Conservation (phyloP, 2,329 filamentous ascomycete genomes). For the Neophaeococcomyces aloes region DNA sequence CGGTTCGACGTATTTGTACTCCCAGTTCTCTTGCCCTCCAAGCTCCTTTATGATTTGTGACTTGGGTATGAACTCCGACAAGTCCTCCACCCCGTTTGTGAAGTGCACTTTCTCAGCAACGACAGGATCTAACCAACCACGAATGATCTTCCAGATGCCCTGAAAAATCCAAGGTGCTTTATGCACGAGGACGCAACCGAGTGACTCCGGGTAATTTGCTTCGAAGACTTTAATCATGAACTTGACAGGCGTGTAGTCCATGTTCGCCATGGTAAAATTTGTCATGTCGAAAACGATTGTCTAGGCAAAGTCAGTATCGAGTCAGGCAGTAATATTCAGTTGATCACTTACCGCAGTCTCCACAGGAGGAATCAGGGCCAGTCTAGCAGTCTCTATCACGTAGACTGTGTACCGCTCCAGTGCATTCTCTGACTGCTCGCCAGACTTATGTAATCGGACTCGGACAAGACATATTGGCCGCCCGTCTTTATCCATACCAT, state of each 20-base stretch:
- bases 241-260: slow-evolving; percentile 95
- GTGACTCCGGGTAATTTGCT: slow-evolving; percentile 90
- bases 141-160: slow-evolving; percentile 95
- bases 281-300: slow-evolving; percentile 96
- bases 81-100: slow-evolving; percentile 53
- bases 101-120: slow-evolving; percentile 24
- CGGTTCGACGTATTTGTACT: slow-evolving; percentile 73
- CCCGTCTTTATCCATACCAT: slow-evolving; percentile 73
- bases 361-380: slow-evolving; percentile 66
- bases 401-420: slow-evolving; percentile 87
- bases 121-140: slow-evolving; percentile 80
- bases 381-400: slow-evolving; percentile 83
- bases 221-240: slow-evolving; percentile 99
- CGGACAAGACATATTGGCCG: slow-evolving; percentile 80
- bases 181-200: slow-evolving; percentile 84
- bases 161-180: slow-evolving; percentile 97
- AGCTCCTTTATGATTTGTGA: slow-evolving; percentile 69
- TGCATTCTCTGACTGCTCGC: slow-evolving; percentile 70
- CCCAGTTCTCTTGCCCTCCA: slow-evolving; percentile 75
- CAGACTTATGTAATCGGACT: slow-evolving; percentile 68
- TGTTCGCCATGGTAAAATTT: slow-evolving; percentile 84
- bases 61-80: slow-evolving; percentile 63
- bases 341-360: slow-evolving; percentile 90
- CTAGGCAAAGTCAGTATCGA: slow-evolving; percentile 36
- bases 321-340: slow-evolving; percentile 16